Base-by-base conservation (phyloP, 2,329 filamentous ascomycete genomes). In the Emydomyces testavorans region DNA sequence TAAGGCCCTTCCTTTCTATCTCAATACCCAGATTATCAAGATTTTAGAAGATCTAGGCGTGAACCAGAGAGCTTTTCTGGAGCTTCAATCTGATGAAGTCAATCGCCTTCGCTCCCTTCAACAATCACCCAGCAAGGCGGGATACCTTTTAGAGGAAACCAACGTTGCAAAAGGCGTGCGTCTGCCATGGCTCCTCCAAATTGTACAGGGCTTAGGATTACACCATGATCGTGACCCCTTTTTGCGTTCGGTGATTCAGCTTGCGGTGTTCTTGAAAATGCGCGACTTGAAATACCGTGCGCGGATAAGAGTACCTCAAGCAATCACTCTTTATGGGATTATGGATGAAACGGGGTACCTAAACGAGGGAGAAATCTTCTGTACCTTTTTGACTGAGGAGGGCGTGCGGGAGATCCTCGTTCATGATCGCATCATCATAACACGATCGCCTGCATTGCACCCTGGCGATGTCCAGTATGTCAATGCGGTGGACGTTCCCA, bases 11-110 rank as follows among this genome's bases (percentile, higher is more conserved):
- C 76, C 76, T 0, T 71, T 89, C 54, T 77, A 80, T 15, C 72
- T 93, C 1, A 93, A 93, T 57, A 79, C 83, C 0, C 85, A 85
- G 54, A 71, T 89, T 52, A 87, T 93, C 65, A 93, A 93, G 60
- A 87, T 93, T 4, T 63, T 94, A 0, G 87, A 94, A 58, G 87
- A 93, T 54, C 79, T 90, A 62, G 73, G 75, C 0, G 78, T 83
- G 0, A 60, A 70, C 0, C 58, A 67, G 1, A 48, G 64, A 0
- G 82, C 76, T 60, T 90, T 94, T 54, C 59, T 82, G 8, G 57
- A 70, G 0, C 64, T 85, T 1, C 86, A 92, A 61, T 66, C 70
- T 0, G 66, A 68, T n/a, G 81, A 81, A 23, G 65, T 92, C 2
- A 54, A 72, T 0, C 67, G 73, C 10, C 67, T 93, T 3, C 74